Conservation (phyloP, 2,329 filamentous ascomycete genomes). For the Pezicula neosporulosa region DNA sequence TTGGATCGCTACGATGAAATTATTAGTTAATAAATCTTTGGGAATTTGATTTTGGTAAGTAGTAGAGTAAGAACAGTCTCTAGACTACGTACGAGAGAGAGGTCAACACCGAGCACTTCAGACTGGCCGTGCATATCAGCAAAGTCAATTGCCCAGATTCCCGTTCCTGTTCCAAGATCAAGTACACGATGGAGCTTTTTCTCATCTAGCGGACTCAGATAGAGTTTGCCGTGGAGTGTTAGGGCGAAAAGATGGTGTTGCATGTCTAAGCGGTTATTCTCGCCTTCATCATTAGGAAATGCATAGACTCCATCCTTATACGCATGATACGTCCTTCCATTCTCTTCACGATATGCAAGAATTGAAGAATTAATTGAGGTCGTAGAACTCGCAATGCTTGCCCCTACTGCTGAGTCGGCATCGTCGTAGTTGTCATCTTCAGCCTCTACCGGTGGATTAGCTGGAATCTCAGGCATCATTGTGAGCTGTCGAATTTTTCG, state of each 20-base stretch:
- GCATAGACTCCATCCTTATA: constrained; percentile 37
- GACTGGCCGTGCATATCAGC: constrained; percentile 13
- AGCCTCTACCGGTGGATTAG: not conserved
- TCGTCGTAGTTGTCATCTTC: constrained; percentile 2
- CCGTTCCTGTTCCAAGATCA: constrained; percentile 1
- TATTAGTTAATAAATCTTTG: no score
- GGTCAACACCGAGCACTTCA: constrained; percentile 29
- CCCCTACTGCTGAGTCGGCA: constrained; percentile 8
- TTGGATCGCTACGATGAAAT: no score
- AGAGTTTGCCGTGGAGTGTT: constrained; percentile 10
- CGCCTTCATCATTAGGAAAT: constrained; percentile 46
- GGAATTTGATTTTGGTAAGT: no score
- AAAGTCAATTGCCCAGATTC: constrained; percentile 3
- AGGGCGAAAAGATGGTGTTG: constrained; percentile 12
- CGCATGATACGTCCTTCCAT: constrained; percentile 21
- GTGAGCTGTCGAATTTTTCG: not conserved
- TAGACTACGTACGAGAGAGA: constrained; percentile 35
- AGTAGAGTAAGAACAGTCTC: no score
- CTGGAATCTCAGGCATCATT: not conserved
- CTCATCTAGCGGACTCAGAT: constrained; percentile 7
- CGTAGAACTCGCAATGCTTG: constrained; percentile 9
- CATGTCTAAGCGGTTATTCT: constrained; percentile 37
- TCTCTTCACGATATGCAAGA: constrained; percentile 14
- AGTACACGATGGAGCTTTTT: constrained; percentile 7
- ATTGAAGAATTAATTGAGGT: constrained; percentile 11